Conservation (phyloP, 768 basidiomycete genomes). For the button mushroom (Agaricus bisporus) region DNA sequence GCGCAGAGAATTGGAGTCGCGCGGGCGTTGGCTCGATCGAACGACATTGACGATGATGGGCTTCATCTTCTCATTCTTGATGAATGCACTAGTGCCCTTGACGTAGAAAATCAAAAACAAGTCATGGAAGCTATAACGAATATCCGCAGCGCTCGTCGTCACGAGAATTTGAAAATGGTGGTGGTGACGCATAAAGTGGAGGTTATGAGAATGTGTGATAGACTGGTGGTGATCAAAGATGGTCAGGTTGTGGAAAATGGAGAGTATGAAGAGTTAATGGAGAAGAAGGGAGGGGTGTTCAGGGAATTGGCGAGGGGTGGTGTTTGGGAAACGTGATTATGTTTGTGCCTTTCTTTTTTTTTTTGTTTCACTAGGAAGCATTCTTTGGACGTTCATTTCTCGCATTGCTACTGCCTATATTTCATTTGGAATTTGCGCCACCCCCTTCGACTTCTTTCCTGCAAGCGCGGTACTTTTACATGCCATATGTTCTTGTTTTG, state of each 20-base stretch:
- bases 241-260: slow-evolving; percentile 79
- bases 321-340: slow-evolving; percentile 34
- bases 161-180: slow-evolving; percentile 55
- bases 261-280: slow-evolving; percentile 63
- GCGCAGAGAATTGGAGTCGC: slow-evolving; percentile 92
- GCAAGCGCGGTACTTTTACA: no score
- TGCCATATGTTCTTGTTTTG: no score
- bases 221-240: slow-evolving; percentile 75
- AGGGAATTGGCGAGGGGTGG: slow-evolving; percentile 74
- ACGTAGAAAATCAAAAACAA: slow-evolving; percentile 75
- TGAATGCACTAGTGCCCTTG: slow-evolving; percentile 93
- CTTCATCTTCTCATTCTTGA: slow-evolving; percentile 70
- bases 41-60: neutral
- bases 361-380: neutral
- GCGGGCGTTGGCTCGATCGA: slow-evolving; percentile 64
- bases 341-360: neutral
- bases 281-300: slow-evolving; percentile 58
- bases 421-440: no score
- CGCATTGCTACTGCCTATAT: no score
- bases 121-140: slow-evolving; percentile 57
- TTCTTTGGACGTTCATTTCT: no score
- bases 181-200: slow-evolving; percentile 92
- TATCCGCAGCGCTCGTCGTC: slow-evolving; percentile 30
- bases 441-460: no score
- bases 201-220: slow-evolving; percentile 90